These are phyloP conservation scores for Prunella vulgaris DNA, from an alignment of 257 asterid species.

Conservation along the genomic window DNA sequence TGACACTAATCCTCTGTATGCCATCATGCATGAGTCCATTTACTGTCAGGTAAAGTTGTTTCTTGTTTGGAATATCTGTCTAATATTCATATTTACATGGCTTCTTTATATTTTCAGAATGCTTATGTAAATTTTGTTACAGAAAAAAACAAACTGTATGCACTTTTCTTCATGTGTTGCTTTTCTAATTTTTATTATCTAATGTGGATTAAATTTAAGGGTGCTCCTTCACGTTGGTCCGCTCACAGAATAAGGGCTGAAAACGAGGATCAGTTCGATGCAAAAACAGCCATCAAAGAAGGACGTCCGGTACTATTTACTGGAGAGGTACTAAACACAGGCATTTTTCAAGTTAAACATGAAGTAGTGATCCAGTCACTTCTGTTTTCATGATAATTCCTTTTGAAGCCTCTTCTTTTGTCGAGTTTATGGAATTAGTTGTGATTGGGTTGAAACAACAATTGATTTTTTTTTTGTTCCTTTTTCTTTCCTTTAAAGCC, in stretches of 20 bases:
- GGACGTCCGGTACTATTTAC: conserved; percentile 77
- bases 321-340: conserved; percentile 65
- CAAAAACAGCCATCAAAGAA: conserved; percentile 62
- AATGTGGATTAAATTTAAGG: conserved; percentile 42
- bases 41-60: conserved; percentile 71
- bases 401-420: not conserved
- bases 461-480: not conserved
- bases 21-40: conserved; percentile 85
- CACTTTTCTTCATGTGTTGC: not conserved
- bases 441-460: not conserved
- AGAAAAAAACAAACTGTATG: not conserved
- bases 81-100: not conserved
- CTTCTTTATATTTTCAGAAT: not conserved
- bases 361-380: not conserved
- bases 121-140: not conserved
- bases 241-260: conserved; percentile 76
- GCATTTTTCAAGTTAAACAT: conserved; percentile 1
- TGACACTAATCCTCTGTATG: conserved; percentile 82
- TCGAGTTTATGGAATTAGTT: not conserved
- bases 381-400: not conserved
- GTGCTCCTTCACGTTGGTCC: conserved; percentile 83
- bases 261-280: conserved; percentile 60
- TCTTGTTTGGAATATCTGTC: conserved; percentile 12
- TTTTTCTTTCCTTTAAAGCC: not conserved
- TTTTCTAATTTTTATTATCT: conserved; percentile 13